phyloP scores from a whole-genome alignment of 192 early-diverging fungal genomes.

The Coemansia sp. region DNA sequence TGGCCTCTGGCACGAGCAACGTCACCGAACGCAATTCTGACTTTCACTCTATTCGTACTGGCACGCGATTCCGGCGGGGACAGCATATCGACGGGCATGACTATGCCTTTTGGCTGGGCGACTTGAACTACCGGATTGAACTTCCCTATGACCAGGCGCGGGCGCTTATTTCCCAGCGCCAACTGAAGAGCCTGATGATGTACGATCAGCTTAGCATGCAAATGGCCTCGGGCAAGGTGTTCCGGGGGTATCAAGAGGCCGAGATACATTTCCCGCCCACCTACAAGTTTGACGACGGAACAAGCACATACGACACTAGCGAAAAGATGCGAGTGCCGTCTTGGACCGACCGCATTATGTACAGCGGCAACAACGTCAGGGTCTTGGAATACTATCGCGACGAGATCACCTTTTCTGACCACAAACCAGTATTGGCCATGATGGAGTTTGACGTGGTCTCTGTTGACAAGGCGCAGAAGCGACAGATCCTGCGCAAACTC shows the following conservation, averaged over 20 bases:
- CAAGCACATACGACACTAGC: constrained; percentile 83
- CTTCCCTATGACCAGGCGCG: constrained; percentile 70
- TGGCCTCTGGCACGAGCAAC: constrained; percentile 80
- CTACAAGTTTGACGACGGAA: constrained; percentile 92
- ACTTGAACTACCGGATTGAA: constrained; percentile 90
- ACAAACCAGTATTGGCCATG: constrained; percentile 50
- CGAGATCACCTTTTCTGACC: constrained; percentile 47
- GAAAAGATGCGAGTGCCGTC: constrained; percentile 94
- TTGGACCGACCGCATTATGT: constrained; percentile 93
- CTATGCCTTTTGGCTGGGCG: constrained; percentile 84
- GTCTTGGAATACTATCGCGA: constrained; percentile 48
- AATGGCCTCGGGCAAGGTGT: constrained; percentile 63
- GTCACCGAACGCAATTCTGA: constrained; percentile 83
- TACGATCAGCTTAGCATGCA: constrained; percentile 64
- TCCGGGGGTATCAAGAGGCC: constrained; percentile 78
- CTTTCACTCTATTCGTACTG: constrained; percentile 75
- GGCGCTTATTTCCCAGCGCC: constrained; percentile 32
- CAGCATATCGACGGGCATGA: constrained; percentile 73
- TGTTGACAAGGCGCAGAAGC: constrained; percentile 39
- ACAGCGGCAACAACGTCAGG: constrained; percentile 21
- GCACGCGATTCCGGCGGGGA: constrained; percentile 72
- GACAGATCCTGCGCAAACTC: constrained; percentile 35
- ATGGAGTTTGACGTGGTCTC: constrained; percentile 46
- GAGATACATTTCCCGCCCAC: constrained; percentile 88
- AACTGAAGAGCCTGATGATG: constrained; percentile 56